Evolutionary conservation across 2,329 filamentous ascomycete species (phyloP).

Genomic region (Coniella vitis): DNA sequence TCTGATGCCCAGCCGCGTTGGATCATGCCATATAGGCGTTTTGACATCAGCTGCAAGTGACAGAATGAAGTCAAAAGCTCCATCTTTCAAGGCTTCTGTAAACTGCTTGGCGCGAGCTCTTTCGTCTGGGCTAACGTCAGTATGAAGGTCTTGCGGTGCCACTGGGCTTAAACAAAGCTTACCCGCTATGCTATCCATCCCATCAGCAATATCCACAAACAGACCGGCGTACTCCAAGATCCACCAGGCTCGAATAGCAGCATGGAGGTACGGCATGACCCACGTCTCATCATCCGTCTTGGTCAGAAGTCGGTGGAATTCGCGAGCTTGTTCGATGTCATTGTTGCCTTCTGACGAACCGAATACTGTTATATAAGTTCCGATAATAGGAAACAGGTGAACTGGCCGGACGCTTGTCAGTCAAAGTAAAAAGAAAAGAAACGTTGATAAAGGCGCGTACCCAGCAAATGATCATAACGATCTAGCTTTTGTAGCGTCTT

Average conservation of each 20-base stretch:
- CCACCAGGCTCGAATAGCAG: conserved; percentile 78
- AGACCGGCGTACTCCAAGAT: conserved; percentile 87
- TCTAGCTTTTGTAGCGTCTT: conserved; percentile 62
- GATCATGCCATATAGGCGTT: conserved; percentile 78
- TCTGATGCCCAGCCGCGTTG: conserved; percentile 74
- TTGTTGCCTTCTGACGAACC: conserved; percentile 69
- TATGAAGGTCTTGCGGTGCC: not conserved
- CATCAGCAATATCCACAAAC: conserved; percentile 66
- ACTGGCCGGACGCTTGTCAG: conserved; percentile 36
- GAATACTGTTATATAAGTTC: conserved; percentile 69
- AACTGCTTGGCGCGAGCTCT: conserved; percentile 67
- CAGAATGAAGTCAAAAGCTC: conserved; percentile 86
- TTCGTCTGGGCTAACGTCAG: conserved; percentile 44
- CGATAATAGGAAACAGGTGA: conserved; percentile 76
- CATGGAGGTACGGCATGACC: conserved; percentile 68
- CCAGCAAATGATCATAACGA: conserved; percentile 62
- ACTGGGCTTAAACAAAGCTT: conserved; percentile 24
- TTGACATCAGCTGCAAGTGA: conserved; percentile 77
- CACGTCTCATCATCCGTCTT: conserved; percentile 62
- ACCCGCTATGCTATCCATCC: conserved; percentile 32
- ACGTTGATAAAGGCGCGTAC: conserved; percentile 27
- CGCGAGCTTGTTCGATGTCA: conserved; percentile 60
- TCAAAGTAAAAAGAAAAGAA: not conserved
- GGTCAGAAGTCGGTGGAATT: conserved; percentile 63
- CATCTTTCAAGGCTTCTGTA: conserved; percentile 72